A percentile compares a stretch with the other conserved stretches of the same genome.
These are phyloP conservation scores for Monosporascus sp. DNA, from an alignment of 2,329 filamentous ascomycete species.

Conservation along the genomic window DNA sequence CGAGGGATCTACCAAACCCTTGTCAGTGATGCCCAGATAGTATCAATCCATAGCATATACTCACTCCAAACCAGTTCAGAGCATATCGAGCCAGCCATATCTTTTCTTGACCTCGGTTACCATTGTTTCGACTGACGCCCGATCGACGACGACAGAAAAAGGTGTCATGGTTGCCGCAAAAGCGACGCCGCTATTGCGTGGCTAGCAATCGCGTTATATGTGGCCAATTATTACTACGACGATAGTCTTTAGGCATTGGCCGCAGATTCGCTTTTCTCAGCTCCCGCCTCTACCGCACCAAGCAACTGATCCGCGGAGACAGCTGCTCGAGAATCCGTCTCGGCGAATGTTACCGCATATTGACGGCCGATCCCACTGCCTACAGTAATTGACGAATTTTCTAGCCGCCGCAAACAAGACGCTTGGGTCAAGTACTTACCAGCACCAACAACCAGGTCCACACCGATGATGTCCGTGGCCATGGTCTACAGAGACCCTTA, in stretches of 20 bases:
- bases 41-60: background rate
- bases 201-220: too few species aligned
- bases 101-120: conserved; percentile 1
- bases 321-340: conserved; percentile 12
- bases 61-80: conserved; percentile 4
- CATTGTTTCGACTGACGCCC: conserved; percentile 7
- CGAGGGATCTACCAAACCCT: conserved; percentile 1
- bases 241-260: too few species aligned
- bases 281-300: conserved; percentile 4
- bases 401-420: too few species aligned
- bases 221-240: too few species aligned
- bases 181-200: too few species aligned
- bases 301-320: conserved; percentile 10
- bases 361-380: conserved; percentile 14
- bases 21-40: background rate
- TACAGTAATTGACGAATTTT: background rate
- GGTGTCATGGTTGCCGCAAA: conserved; percentile 1
- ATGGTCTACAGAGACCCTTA: too few species aligned
- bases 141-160: conserved; percentile 7
- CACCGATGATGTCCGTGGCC: conserved; percentile 6
- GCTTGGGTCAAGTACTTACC: conserved; percentile 3
- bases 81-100: conserved; percentile 5
- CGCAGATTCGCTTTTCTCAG: conserved; percentile 7
- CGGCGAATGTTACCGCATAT: conserved; percentile 10
- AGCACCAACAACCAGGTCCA: conserved; percentile 8